phyloP scores from a whole-genome alignment of 2,329 filamentous ascomycete genomes.

The Meredithiella fracta region DNA sequence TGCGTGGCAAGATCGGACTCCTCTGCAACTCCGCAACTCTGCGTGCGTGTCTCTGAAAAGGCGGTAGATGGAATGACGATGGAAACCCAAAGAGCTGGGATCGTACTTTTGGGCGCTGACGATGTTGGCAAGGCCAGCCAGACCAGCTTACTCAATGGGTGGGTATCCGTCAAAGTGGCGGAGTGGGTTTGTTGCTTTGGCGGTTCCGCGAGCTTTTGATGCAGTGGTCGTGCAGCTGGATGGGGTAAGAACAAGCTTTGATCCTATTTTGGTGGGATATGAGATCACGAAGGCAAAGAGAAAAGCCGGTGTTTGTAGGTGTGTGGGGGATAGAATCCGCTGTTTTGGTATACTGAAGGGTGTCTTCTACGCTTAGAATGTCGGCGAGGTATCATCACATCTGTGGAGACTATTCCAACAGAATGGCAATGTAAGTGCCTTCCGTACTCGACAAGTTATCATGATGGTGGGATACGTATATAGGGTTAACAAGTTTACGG shows the following conservation, averaged over 20 bases:
- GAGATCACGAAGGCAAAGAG: neutral
- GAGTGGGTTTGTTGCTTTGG: neutral
- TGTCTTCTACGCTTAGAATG: no score
- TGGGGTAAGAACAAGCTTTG: neutral
- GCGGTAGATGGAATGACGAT: neutral
- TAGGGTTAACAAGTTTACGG: no score
- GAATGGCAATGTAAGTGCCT: no score
- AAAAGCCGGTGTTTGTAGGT: neutral
- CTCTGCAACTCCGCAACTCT: neutral
- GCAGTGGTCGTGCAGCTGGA: neutral
- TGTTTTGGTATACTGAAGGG: no score
- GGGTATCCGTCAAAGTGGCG: neutral
- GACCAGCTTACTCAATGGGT: neutral
- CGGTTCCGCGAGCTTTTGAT: neutral
- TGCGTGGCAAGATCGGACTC: conserved; percentile 1
- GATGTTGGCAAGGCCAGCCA: neutral
- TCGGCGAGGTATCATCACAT: no score
- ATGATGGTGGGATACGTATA: no score
- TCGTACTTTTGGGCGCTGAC: neutral
- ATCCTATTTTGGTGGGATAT: neutral
- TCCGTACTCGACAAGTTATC: no score
- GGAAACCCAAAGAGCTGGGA: neutral
- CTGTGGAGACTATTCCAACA: no score
- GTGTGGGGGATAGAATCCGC: no score
- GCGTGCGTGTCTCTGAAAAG: neutral